Base-by-base conservation (phyloP, 129 eudicot genomes). In the Helianthus tuberosus region DNA sequence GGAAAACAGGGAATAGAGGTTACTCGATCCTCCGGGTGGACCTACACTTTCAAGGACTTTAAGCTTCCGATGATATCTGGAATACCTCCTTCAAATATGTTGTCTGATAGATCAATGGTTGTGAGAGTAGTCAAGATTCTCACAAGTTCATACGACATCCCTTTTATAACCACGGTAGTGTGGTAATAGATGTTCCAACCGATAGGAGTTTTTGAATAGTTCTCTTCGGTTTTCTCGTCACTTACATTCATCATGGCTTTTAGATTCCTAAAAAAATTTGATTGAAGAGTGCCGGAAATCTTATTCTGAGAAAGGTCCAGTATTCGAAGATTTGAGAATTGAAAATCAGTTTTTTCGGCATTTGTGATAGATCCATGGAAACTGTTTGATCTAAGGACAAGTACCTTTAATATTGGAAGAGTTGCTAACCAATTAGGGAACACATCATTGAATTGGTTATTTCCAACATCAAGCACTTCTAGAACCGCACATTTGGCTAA, bases 321-420 rank as follows among this genome's bases (percentile, higher is more conserved):
- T 13, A 85, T 77, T 54, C 50, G 79, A 3, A 82, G 25, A 29
- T 48, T 57, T 14, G 85, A 75, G 58, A 84, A 75, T 2, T 71
- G 54, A 4, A 29, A 9, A 5, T 72, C 39, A 11, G 3, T 43
- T 16, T 5, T 38, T 0, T 74, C 59, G 20, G 27, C 11, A 6
- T n/a, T 8, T 12, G 23, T 8, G 8, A 81, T 39, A 0, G 38
- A 17, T 8, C 91, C 91, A 62, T 74, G 75, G 12, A 87, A 72
- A 1, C 8, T 46, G 38, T 87, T 87, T 1, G 80, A 77, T 51
- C 65, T 75, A 57, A 87, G 61, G 8, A 68, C 46, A 39, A 87
- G 81, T 13, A 81, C 83, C 53, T 77, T 73, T 27, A 88, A 61
- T 12, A 35, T 13, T 27, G 81, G 84, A 79, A 85, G 81, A 79